Base-by-base conservation (phyloP, 176 grass and related monocot genomes). In the Triticum timopheevii region DNA sequence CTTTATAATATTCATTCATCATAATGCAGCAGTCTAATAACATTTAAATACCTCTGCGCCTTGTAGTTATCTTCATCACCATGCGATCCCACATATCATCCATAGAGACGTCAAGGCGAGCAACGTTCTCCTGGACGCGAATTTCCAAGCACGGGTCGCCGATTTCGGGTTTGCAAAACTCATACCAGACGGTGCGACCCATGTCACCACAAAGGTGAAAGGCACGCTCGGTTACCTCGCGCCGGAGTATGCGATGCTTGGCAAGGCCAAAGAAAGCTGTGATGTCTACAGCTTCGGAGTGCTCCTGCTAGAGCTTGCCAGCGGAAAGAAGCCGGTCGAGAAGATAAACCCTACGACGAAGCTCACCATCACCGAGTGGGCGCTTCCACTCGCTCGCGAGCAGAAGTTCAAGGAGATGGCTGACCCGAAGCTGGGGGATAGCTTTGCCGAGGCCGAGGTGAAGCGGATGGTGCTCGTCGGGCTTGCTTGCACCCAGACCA, bases 101-200 rank as follows among this genome's bases (percentile, higher is more conserved):
- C 95, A 98, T 87, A 86, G 93, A 59, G 93, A 97, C 8, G 89
- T 97, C 75, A 97, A 97, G 78, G 91, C 89, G 1, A 97, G 95
- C 80, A 98, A 98, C n/a, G 87, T 98, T 65, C 91, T 98, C 40
- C 44, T 98, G 23, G 95, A 93, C 64, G 83, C 80, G 0, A 88
- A 87, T 74, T 98, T 93, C 86, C 65, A 87, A 69, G 91, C 95
- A 24, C 85, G 81, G 42, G 93, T 98, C 2, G 89, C 95, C 3
- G 95, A 98, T 90, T 98, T 98, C 19, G 95, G 95, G 34, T 98
- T 98, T 23, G 95, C 95, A 3, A 98, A 90, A 78, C 89, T 98
- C 80, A 89, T 98, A 80, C 95, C 95, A 56, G 93, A 98, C 23
- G 95, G 91, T 25, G 95, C 87, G 35, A 95, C 95, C 3, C 95